Conservation (phyloP, 1,139 yeast genomes). For the Kodamaea fungicola region DNA sequence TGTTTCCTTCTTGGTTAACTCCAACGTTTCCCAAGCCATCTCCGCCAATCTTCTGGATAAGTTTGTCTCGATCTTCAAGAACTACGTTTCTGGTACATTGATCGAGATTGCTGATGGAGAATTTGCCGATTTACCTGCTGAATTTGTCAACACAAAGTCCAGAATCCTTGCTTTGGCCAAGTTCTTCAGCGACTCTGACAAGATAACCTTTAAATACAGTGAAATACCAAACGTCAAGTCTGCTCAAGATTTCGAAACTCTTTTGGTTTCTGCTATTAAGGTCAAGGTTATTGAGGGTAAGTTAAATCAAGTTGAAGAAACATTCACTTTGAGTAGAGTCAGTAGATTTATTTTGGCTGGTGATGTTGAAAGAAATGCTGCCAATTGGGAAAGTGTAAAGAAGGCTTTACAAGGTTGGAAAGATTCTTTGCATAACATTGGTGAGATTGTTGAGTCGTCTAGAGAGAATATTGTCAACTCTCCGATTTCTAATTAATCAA, state of each 20-base stretch:
- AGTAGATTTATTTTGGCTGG: conserved; percentile 44
- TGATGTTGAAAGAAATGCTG: conserved; percentile 25
- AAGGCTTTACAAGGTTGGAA: conserved; percentile 40
- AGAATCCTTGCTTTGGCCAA: conserved; percentile 42
- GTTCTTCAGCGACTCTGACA: conserved; percentile 27
- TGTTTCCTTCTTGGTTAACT: conserved; percentile 42
- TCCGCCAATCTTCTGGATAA: conserved; percentile 14
- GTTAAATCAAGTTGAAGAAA: conserved; percentile 43
- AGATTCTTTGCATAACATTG: conserved; percentile 37
- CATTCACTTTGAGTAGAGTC: conserved; percentile 43
- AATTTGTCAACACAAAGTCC: conserved; percentile 33
- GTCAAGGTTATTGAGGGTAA: conserved; percentile 46
- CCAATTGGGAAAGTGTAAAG: conserved; percentile 37
- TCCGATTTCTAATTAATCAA: conserved; percentile 11
- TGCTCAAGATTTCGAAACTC: conserved; percentile 37
- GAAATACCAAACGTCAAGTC: conserved; percentile 37
- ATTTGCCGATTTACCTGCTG: conserved; percentile 17
- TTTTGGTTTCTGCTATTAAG: conserved; percentile 44
- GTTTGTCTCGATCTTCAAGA: conserved; percentile 26
- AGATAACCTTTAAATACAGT: conserved; percentile 31
- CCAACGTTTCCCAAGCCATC: conserved; percentile 36
- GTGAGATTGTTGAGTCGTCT: conserved; percentile 41
- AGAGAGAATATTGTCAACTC: conserved; percentile 43
- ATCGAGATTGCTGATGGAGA: conserved; percentile 13
- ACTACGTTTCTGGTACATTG: conserved; percentile 38